Percentiles rank a stretch among this genome's conserved stretches.
Conservation (phyloP, 106 monocot species). For the Dioscorea alata region DNA sequence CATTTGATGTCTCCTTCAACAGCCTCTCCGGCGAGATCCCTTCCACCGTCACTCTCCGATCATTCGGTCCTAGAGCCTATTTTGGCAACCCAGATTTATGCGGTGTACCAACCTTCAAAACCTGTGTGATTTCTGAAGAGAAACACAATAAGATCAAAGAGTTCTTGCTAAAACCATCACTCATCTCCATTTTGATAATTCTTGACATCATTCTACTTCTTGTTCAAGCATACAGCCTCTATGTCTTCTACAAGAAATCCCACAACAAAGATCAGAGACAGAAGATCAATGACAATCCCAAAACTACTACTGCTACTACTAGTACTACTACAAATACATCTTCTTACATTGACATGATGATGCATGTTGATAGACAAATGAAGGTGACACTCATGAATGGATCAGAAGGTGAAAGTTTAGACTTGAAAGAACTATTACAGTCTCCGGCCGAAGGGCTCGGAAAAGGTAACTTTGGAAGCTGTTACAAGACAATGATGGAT, state of each 20-base stretch:
- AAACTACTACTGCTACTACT: neutral
- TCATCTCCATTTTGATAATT: neutral
- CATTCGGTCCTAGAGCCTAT: slow-evolving; percentile 3
- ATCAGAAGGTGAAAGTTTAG: neutral
- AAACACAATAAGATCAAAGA: neutral
- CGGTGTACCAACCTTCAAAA: neutral
- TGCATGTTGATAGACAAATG: neutral
- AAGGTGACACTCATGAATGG: slow-evolving; percentile 6
- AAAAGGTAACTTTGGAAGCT: slow-evolving; percentile 19
- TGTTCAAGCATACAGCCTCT: neutral
- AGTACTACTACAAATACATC: neutral
- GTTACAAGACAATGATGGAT: slow-evolving; percentile 16
- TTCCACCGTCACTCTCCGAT: neutral
- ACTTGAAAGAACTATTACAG: slow-evolving; percentile 11
- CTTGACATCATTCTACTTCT: neutral
- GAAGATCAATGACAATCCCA: neutral
- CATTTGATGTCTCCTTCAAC: slow-evolving; percentile 18
- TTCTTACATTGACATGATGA: neutral
- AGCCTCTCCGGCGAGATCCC: slow-evolving; percentile 18
- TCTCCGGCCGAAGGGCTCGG: slow-evolving; percentile 25
- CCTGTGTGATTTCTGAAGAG: neutral
- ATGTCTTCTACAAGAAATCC: neutral
- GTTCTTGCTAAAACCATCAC: neutral
- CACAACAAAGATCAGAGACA: neutral
- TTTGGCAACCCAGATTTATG: slow-evolving; percentile 6